Base-by-base conservation (phyloP, 805 yeast species). In the Pachysolen tannophilus region DNA sequence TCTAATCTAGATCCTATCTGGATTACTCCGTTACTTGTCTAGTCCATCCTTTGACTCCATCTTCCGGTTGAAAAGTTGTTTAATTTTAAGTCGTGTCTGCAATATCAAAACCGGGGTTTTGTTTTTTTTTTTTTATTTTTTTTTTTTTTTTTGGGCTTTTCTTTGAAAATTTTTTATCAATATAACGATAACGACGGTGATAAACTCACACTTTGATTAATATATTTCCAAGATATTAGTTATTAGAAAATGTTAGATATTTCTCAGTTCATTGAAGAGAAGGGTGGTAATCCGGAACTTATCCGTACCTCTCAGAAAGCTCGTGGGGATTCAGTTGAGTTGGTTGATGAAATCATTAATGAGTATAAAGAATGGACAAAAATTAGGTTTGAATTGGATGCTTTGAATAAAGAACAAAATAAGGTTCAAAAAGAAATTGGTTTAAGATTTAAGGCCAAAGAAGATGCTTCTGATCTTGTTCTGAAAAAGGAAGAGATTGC, bases 291-390 rank as follows among this genome's bases (percentile, higher is more conserved):
- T 60, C 96, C 98, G 28, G 90, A 88, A 48, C 67, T 67, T 36
- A 86, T 92, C 56, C 82, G 82, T 58, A 75, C 67, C 53, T 88
- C 97, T 26, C 98, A 92, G 63, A 77, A 67, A 60, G 95, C 94
- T 43, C 86, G 98, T 69, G 95, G 94, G 43, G 97, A 75, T 49
- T 67, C 92, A 24, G 97, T 88, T 35, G 98, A 92, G 62, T 54
- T 92, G 35, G 97, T 92, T 34, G 98, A 92, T 58, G 96, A 90
- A 65, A 88, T 92, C 58, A 85, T 92, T 56, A 70, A 65, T 43
- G 95, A 81, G 48, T 92, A 92, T 72, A 84, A 83, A 63, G 78
- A 76, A 42, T 92, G 98, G 98, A 84, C 88, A 49, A 79, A 74
- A 62, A 74, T 80, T 43, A 79, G 87, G 63, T 92, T 90, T 56